Evolutionary conservation across 257 asterid species (phyloP).

Genomic region (Solanum raphanifolium): DNA sequence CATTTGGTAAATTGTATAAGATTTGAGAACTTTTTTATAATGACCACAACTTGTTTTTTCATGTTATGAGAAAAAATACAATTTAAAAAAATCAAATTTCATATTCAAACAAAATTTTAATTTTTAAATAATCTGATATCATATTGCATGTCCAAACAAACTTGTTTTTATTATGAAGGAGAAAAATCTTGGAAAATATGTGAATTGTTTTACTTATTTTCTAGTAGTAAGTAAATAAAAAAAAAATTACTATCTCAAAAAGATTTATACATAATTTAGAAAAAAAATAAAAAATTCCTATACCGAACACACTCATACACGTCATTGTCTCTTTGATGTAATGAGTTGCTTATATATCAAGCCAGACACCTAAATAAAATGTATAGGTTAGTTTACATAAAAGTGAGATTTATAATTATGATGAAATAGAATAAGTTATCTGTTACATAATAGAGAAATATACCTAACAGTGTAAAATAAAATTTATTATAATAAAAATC

Average conservation of each 20-base stretch:
- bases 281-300: background rate
- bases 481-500: background rate
- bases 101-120: too few relatives aligned
- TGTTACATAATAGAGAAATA: background rate
- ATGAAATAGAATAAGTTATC: background rate
- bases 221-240: too few relatives aligned
- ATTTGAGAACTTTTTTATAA: too few relatives aligned
- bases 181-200: background rate
- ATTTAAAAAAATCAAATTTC: too few relatives aligned
- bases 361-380: background rate
- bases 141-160: too few relatives aligned
- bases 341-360: background rate
- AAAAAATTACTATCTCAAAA: too few relatives aligned
- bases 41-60: background rate
- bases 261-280: too few relatives aligned
- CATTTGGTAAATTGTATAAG: background rate
- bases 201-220: too few relatives aligned
- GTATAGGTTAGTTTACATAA: background rate
- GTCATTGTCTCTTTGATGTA: background rate
- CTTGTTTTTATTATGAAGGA: accelerated
- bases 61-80: too few relatives aligned
- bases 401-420: background rate
- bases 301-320: background rate
- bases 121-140: too few relatives aligned
- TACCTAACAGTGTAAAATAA: background rate